These are phyloP conservation scores for Neoarthrinium moseri DNA, from an alignment of 2,329 filamentous ascomycete genomes.

Conservation along the genomic window DNA sequence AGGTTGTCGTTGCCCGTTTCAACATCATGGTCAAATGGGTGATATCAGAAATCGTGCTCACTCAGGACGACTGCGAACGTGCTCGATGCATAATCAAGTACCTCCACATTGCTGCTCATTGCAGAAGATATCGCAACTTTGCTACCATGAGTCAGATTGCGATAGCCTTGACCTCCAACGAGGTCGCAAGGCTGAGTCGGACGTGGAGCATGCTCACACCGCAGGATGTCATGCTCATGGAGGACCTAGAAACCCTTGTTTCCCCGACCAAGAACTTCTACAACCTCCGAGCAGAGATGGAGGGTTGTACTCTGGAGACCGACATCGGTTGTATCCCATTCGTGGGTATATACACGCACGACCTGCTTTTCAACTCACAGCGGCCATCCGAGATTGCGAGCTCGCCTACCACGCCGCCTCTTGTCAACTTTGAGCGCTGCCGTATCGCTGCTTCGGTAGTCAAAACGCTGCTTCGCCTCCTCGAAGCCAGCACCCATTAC, in stretches of 20 bases:
- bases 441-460: conserved; percentile 74
- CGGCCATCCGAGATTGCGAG: conserved; percentile 72
- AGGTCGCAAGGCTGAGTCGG: conserved; percentile 63
- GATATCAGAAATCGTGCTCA: conserved; percentile 76
- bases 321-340: conserved; percentile 80
- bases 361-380: conserved; percentile 78
- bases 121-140: conserved; percentile 75
- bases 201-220: conserved; percentile 72
- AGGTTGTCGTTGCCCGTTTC: conserved; percentile 82
- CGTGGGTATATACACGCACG: conserved; percentile 80
- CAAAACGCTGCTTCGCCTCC: conserved; percentile 74
- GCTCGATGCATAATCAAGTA: conserved; percentile 76
- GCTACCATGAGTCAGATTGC: conserved; percentile 81
- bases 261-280: conserved; percentile 78
- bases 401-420: conserved; percentile 62
- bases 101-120: conserved; percentile 78
- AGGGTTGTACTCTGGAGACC: conserved; percentile 52
- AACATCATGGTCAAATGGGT: conserved; percentile 89
- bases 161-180: conserved; percentile 72
- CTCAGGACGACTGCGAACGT: conserved; percentile 68
- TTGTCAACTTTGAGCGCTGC: conserved; percentile 83
- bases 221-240: conserved; percentile 63
- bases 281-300: conserved; percentile 77
- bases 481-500: conserved; percentile 77
- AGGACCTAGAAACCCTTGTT: conserved; percentile 69